Base-by-base conservation (phyloP, 176 grass and related monocot species). In the Carex kokanica region DNA sequence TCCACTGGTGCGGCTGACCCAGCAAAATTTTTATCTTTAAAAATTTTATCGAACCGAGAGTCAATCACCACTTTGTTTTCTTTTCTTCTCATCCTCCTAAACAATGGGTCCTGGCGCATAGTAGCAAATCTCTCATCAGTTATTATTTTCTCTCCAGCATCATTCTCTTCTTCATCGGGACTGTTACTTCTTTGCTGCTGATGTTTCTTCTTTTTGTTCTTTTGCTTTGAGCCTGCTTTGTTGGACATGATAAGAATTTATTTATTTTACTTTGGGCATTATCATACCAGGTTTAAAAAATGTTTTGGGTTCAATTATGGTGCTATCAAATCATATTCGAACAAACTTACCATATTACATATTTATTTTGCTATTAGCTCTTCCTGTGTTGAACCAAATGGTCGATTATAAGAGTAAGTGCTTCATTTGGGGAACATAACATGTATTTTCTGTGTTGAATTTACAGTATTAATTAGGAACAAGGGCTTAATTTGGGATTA, bases 11-110 rank as follows among this genome's bases (percentile, higher is more conserved):
- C 95, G 0, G 71, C 64, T 1, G 90, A 88, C 2, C 87, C 59
- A 0, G 79, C 74, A 62, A 98, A 98, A 69, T 90, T 87, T 53
- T 91, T 88, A 78, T 98, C 86, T 1, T 84, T 88, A 70, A 93
- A 78, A 55, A 98, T 94, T 75, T 88, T 81, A 55, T 85, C 74
- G 49, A 98, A 98, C 86, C 92, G 91, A 24, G 87, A 87, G 49
- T 94, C 95, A 55, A 98, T 82, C 41, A 64, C 78, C 64, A 94
- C 90, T 89, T 93, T 98, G 15, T 85, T 64, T 75, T 98, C 90
- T 74, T 91, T 92, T 86, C 61, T 86, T 85, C 79, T 89, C 95
- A 98, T 94, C 55, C 87, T 67, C 34, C 91, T 89, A 83, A 92
- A 94, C 66, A 74, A 55, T 68, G 92, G 94, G 63, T 94, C 94